phyloP scores from a whole-genome alignment of 495 filamentous ascomycete species.

The Amniculicola lignicola region DNA sequence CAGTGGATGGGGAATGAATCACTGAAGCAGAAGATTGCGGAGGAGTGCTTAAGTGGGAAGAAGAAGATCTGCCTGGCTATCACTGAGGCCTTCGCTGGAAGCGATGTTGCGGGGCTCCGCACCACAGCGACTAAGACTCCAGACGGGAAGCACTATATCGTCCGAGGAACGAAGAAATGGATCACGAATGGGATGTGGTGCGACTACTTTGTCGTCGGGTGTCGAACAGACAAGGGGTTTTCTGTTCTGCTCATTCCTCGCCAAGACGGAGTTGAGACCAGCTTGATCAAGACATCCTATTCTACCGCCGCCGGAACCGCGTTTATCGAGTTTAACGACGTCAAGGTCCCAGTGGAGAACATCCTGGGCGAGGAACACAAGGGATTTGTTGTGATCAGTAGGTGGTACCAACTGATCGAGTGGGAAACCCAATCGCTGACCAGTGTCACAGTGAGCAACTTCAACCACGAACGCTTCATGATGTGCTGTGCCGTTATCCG shows the following conservation, averaged over 20 bases:
- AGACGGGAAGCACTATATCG: conserved; percentile 79
- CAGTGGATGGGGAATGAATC: conserved; percentile 69
- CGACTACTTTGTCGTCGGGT: conserved; percentile 82
- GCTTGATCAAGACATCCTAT: conserved; percentile 82
- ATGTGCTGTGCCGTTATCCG: conserved; percentile 60
- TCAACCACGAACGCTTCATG: conserved; percentile 42
- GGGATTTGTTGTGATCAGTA: conserved; percentile 77
- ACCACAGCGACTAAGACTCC: conserved; percentile 78
- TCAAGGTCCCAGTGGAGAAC: conserved; percentile 77
- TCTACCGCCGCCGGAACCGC: conserved; percentile 75
- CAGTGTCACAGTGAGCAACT: conserved; percentile 25
- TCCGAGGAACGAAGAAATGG: conserved; percentile 92
- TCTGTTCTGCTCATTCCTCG: conserved; percentile 73
- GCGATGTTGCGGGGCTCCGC: conserved; percentile 77
- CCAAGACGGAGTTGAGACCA: conserved; percentile 67
- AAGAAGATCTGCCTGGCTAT: conserved; percentile 88
- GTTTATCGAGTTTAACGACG: conserved; percentile 80
- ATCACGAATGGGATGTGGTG: conserved; percentile 84
- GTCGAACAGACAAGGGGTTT: conserved; percentile 78
- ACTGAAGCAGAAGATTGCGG: conserved; percentile 62
- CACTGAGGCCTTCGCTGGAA: conserved; percentile 82
- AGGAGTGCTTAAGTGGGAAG: conserved; percentile 72
- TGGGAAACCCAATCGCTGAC: conserved; percentile 42
- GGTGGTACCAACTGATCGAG: neutral
- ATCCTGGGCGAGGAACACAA: conserved; percentile 81